These are phyloP conservation scores for Aspergillus sp. DNA, from an alignment of 2,329 filamentous ascomycete species.

Conservation along the genomic window DNA sequence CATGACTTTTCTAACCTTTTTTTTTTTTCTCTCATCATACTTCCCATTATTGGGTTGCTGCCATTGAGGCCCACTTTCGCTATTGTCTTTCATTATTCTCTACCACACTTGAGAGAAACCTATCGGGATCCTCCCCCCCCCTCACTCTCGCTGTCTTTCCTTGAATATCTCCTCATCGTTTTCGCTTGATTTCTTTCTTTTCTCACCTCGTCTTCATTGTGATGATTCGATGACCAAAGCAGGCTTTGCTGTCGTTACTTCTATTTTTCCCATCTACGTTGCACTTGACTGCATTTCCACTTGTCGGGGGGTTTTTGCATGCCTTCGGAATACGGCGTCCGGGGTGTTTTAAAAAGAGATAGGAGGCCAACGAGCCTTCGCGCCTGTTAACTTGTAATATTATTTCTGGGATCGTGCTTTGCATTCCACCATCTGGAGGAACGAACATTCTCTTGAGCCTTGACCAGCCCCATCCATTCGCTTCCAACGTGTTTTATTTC, in stretches of 20 bases:
- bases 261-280: conserved; percentile 13
- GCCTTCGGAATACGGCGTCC: conserved; percentile 26
- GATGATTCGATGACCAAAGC: conserved; percentile 43
- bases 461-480: conserved; percentile 7
- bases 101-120: not conserved
- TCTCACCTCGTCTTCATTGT: conserved; percentile 17
- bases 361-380: conserved; percentile 16
- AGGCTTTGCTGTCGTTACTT: conserved; percentile 39
- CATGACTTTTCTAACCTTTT: conserved; percentile 22
- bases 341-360: conserved; percentile 29
- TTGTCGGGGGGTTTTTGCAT: conserved; percentile 14
- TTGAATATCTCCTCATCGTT: conserved; percentile 11
- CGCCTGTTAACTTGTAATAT: conserved; percentile 36
- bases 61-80: not conserved
- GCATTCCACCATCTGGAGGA: not conserved
- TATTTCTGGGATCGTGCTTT: conserved; percentile 20
- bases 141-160: conserved; percentile 5
- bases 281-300: conserved; percentile 4
- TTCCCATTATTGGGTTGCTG: not conserved
- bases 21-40: not conserved
- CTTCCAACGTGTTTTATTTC: conserved; percentile 14
- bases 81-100: not conserved
- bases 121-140: not conserved
- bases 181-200: conserved; percentile 16
- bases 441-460: not conserved